These are phyloP conservation scores for Scutellaria minor DNA, from an alignment of 257 asterid species.

Conservation along the genomic window DNA sequence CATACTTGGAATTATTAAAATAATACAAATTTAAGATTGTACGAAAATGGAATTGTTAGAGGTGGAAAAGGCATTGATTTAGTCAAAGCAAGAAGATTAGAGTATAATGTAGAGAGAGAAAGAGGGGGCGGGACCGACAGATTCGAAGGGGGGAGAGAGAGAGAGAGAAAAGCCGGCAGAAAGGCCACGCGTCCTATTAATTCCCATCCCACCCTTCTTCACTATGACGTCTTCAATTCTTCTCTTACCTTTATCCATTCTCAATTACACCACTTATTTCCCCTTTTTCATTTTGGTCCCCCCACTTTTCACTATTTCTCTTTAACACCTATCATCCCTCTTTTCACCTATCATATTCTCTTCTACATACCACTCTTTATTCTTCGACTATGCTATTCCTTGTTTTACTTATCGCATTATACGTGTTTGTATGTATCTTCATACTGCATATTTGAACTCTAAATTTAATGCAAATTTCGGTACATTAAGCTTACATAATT, in stretches of 20 bases:
- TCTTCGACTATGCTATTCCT: too few species aligned
- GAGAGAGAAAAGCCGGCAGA: slow-evolving; percentile 23
- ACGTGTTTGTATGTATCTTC: too few species aligned
- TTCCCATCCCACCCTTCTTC: not conserved
- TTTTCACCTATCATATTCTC: not conserved
- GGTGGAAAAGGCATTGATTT: slow-evolving; percentile 9
- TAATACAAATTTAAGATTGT: too few species aligned
- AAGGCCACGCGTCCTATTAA: slow-evolving; percentile 40
- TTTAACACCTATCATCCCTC: not conserved
- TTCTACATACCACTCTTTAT: not conserved
- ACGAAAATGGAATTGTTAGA: too few species aligned
- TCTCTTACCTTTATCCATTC: slow-evolving; percentile 31
- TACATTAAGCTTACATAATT: too few species aligned
- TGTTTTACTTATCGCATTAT: too few species aligned
- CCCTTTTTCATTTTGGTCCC: slow-evolving; percentile 31
- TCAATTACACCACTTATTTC: slow-evolving; percentile 22
- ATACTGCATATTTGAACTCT: too few species aligned
- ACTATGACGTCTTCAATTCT: slow-evolving; percentile 21
- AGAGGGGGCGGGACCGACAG: not conserved
- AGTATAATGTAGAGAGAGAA: not conserved
- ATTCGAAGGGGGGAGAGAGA: not conserved
- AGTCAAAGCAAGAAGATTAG: slow-evolving; percentile 31
- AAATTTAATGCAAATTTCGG: too few species aligned
- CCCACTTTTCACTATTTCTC: slow-evolving; percentile 27
- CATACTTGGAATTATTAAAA: too few species aligned